Evolutionary conservation across 371 early-diverging fungal genomes (phyloP).

Genomic region (Circinella minor): DNA sequence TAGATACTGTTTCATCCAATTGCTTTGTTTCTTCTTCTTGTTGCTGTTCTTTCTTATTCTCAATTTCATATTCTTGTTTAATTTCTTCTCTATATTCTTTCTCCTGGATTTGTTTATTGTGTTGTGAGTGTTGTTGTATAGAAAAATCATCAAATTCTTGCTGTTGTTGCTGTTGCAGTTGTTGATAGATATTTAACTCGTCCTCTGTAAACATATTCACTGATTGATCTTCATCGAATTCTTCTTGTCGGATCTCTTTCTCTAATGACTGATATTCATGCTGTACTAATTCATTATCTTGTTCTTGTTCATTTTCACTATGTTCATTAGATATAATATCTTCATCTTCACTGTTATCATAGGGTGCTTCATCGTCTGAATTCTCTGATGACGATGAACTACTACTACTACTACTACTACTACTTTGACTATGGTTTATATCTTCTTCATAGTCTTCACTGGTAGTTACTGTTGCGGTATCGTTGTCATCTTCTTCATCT

Average conservation of each 20-base stretch:
- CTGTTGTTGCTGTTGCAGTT: background rate
- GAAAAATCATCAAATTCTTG: background rate
- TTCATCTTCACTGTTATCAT: background rate
- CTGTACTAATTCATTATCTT: background rate
- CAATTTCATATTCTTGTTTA: no score
- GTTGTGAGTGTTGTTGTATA: no score
- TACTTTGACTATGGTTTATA: background rate
- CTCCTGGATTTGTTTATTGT: no score
- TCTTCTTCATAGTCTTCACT: slow-evolving; percentile 1
- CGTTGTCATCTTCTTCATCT: background rate
- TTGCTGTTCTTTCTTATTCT: no score
- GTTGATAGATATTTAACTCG: background rate
- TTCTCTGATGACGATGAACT: background rate
- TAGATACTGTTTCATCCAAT: no score
- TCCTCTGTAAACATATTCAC: background rate
- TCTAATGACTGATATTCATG: background rate
- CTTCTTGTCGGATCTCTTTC: background rate
- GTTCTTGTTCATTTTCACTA: background rate
- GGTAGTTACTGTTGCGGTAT: background rate
- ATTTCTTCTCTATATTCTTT: no score
- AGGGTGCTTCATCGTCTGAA: background rate
- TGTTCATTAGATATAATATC: background rate
- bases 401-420: background rate
- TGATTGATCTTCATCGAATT: background rate
- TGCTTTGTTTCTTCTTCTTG: no score